A percentile compares a stretch with the other conserved stretches of the same genome.
Evolutionary conservation across 2,329 filamentous ascomycete species (phyloP).

Genomic region (Aspergillus ochraceus): DNA sequence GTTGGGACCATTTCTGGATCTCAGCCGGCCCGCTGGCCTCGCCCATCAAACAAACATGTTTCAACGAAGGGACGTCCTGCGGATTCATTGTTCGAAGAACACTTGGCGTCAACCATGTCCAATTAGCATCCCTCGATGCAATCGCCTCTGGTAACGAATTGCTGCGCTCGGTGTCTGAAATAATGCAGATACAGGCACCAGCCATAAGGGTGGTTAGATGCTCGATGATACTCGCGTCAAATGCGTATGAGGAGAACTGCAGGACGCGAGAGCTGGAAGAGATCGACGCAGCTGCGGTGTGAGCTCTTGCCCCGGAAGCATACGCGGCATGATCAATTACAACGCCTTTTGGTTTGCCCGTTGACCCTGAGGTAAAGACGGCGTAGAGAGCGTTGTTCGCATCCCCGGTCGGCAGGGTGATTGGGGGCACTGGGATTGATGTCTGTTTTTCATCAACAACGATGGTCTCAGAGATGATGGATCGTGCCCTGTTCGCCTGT

Average conservation of each 20-base stretch:
- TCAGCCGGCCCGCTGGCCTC: background rate
- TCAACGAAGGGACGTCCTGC: background rate
- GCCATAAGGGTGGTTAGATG: conserved; percentile 46
- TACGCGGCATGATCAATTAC: conserved; percentile 37
- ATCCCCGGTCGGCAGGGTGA: too few species aligned
- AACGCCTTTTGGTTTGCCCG: conserved; percentile 47
- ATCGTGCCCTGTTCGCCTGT: too few species aligned
- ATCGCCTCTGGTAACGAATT: conserved; percentile 49
- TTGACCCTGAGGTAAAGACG: conserved; percentile 48
- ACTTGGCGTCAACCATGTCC: background rate
- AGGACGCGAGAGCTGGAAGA: background rate
- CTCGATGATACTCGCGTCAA: conserved; percentile 51
- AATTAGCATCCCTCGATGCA: conserved; percentile 45
- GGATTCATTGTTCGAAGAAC: background rate
- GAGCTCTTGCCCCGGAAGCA: conserved; percentile 45
- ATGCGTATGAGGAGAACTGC: conserved; percentile 48
- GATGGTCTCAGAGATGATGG: background rate
- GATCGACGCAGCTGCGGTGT: background rate
- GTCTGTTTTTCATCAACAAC: too few species aligned
- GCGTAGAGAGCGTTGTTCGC: conserved; percentile 33
- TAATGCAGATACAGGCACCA: conserved; percentile 58
- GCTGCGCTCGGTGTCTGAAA: conserved; percentile 45
- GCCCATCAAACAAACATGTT: background rate
- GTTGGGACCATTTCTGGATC: background rate
- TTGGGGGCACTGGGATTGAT: background rate